Conservation (phyloP, 305 asterid species). For the Plantago lanceolata region DNA sequence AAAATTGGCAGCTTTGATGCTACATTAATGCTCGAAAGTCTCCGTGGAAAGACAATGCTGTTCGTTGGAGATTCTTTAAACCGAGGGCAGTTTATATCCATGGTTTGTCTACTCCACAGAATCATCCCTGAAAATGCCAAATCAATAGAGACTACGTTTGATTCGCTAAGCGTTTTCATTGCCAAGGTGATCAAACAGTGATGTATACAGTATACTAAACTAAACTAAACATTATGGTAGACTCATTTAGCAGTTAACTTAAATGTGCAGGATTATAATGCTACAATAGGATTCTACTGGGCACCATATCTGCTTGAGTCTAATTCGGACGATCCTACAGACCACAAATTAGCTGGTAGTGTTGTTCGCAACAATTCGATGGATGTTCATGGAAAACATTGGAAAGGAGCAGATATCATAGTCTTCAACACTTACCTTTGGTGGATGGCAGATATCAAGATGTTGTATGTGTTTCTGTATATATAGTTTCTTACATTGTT, state of each 20-base stretch:
- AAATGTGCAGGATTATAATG: constrained; percentile 53
- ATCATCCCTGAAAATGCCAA: constrained; percentile 48
- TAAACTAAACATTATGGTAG: not conserved
- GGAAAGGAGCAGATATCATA: constrained; percentile 64
- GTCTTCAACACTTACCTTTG: constrained; percentile 69
- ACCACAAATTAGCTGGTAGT: constrained; percentile 46
- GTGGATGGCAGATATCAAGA: constrained; percentile 58
- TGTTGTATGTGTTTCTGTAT: constrained; percentile 30
- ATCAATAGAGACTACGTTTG: constrained; percentile 35
- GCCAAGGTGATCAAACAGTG: constrained; percentile 43
- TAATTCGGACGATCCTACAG: constrained; percentile 52
- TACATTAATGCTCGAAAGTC: constrained; percentile 53
- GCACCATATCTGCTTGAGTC: constrained; percentile 75
- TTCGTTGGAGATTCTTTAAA: constrained; percentile 74
- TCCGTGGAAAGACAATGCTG: constrained; percentile 66
- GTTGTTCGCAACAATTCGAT: constrained; percentile 53
- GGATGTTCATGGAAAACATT: constrained; percentile 46
- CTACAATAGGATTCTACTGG: constrained; percentile 66
- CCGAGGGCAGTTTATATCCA: constrained; percentile 63
- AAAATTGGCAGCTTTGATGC: constrained; percentile 52
- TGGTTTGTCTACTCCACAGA: constrained; percentile 66
- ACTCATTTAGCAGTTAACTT: not conserved
- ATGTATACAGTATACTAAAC: not conserved
- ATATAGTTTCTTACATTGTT: too few species aligned
- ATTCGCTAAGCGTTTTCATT: constrained; percentile 43